phyloP scores from a whole-genome alignment of 495 filamentous ascomycete genomes.

The Geopyxis carbonaria region DNA sequence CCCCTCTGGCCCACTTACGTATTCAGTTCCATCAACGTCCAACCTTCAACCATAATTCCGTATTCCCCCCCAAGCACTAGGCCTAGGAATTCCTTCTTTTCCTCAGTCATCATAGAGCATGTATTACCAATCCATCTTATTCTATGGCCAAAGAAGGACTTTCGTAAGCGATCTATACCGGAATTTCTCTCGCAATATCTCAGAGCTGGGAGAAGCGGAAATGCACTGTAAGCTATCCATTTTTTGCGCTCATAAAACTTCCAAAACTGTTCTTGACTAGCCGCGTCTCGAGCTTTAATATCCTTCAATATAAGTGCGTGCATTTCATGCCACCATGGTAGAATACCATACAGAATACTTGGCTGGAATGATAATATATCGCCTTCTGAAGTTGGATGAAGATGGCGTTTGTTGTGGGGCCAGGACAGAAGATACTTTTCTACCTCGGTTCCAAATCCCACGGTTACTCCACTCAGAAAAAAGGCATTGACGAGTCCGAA shows the following conservation, averaged over 20 bases:
- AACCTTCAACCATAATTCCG: slow-evolving; percentile 19
- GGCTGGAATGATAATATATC: slow-evolving; percentile 19
- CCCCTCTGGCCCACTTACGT: slow-evolving; percentile 14
- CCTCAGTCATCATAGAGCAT: slow-evolving; percentile 12
- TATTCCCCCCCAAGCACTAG: slow-evolving; percentile 11
- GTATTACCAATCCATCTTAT: slow-evolving; percentile 16
- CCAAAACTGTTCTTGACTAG: slow-evolving; percentile 15
- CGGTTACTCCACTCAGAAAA: slow-evolving; percentile 11
- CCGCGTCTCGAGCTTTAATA: slow-evolving; percentile 1
- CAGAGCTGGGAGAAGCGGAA: not conserved
- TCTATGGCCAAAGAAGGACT: slow-evolving; percentile 13
- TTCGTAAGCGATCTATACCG: slow-evolving; percentile 7
- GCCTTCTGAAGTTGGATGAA: slow-evolving; percentile 5
- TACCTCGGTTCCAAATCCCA: slow-evolving; percentile 17
- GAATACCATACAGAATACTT: slow-evolving; percentile 15
- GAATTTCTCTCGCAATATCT: slow-evolving; percentile 1
- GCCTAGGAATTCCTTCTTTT: slow-evolving; percentile 17
- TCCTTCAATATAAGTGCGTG: slow-evolving; percentile 10
- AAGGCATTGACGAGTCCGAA: slow-evolving; percentile 14
- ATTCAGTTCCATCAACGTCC: slow-evolving; percentile 13
- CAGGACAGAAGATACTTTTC: slow-evolving; percentile 10
- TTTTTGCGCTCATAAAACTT: slow-evolving; percentile 10
- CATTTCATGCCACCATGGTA: slow-evolving; percentile 16
- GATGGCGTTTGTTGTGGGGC: slow-evolving; percentile 8
- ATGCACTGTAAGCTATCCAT: slow-evolving; percentile 1